Conservation (phyloP, 2,329 filamentous ascomycete genomes). For the Sphaerulina musiva region DNA sequence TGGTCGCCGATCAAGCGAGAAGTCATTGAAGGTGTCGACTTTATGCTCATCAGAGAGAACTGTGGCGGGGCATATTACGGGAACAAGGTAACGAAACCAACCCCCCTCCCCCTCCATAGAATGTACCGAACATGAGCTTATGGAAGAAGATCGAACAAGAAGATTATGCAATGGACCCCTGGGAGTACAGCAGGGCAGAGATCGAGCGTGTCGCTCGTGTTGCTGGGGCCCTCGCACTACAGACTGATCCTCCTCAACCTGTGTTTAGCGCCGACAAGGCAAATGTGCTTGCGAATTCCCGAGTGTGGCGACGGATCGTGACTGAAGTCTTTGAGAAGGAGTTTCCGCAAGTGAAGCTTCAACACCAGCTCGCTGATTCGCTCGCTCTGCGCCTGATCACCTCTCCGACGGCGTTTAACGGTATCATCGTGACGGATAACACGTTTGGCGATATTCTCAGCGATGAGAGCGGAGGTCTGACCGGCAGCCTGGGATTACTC, state of each 20-base stretch:
- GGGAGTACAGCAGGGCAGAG: slow-evolving; percentile 43
- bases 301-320: slow-evolving; percentile 46
- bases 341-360: slow-evolving; percentile 40
- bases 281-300: slow-evolving; percentile 47
- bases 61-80: slow-evolving; percentile 49
- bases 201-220: slow-evolving; percentile 46
- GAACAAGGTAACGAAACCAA: slow-evolving; percentile 23
- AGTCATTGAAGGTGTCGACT: slow-evolving; percentile 43
- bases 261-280: slow-evolving; percentile 50
- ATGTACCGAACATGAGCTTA: too few species aligned
- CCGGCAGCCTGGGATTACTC: slow-evolving; percentile 42
- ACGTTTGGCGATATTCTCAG: slow-evolving; percentile 46
- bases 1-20: slow-evolving; percentile 43
- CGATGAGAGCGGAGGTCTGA: slow-evolving; percentile 44
- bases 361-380: slow-evolving; percentile 46
- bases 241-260: slow-evolving; percentile 34
- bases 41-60: slow-evolving; percentile 48
- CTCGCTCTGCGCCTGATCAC: slow-evolving; percentile 46
- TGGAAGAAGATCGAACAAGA: slow-evolving; percentile 36
- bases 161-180: slow-evolving; percentile 44
- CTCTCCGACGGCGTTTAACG: slow-evolving; percentile 44
- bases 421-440: slow-evolving; percentile 45
- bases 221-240: slow-evolving; percentile 41
- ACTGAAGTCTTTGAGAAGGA: slow-evolving; percentile 39
- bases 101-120: too few species aligned